Base-by-base conservation (phyloP, 116 monocot genomes). In the Papilionanthe hybrid region DNA sequence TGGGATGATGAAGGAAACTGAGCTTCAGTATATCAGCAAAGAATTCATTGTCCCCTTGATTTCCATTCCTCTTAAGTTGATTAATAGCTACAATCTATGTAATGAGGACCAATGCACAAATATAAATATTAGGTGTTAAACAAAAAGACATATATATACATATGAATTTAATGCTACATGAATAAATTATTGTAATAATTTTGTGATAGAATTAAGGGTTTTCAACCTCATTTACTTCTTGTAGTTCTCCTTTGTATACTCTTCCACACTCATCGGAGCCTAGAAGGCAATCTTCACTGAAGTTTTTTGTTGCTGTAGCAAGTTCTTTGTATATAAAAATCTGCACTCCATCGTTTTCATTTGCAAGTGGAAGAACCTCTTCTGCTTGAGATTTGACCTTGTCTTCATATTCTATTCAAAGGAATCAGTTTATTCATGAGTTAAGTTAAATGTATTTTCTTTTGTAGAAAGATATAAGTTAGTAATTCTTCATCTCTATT, bases 251-350 rank as follows among this genome's bases (percentile, higher is more conserved):
- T 85, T 78, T 89, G 82, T 94, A 98, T 7, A 94, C 94, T 81
- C 86, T 92, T 17, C 97, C 94, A 49, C 91, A 91, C 41, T 93
- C 97, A 15, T 93, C 94, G 85, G 94, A 92, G 4, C 94, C 93
- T 18, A 98, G 72, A 30, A 98, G 79, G 45, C 78, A 83, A 72
- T 92, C 90, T 10, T 82, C 55, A 9, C 72, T 84, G 83, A 98
- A 98, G 72, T 84, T 81, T 20, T 80, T 80, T 3, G 97, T 98
- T 60, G 97, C 97, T 30, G 57, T 57, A 18, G 84, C 80, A 42
- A 98, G 75, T 37, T 91, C 97, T 13, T 75, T 63, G 75, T 87
- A 94, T n/a, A 72, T 85, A 87, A 94, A 94, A 3, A 91, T 83
- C 37, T 83, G 80, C 22, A 88, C 81, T 1, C 60, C 72, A 18